Base-by-base conservation (phyloP, 2,329 filamentous ascomycete genomes). In the Amesomyces nigricolor region DNA sequence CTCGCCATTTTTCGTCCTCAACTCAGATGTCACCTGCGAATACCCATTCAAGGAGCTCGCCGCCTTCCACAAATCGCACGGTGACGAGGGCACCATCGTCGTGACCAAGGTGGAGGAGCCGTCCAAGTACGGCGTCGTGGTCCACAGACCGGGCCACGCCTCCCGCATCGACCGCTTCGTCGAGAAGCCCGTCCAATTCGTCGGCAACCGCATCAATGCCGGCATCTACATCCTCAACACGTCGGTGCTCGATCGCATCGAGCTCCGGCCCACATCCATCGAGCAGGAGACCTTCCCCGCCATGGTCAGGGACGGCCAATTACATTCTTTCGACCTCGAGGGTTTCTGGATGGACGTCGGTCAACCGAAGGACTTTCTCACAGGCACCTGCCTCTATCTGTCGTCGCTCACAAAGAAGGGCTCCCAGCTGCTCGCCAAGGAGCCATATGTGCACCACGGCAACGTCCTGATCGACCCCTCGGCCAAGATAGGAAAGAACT, bases 301-400 rank as follows among this genome's bases (percentile, higher is more conserved):
- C 65, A 94, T 97, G 72, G 88, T 88, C 74, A 85, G 81, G 67
- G 92, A 96, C 67, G 90, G 90, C 62, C 83, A 92, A 73, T 78
- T 97, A 61, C 92, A 97, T 80, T 96, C 90, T 1, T 96, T 95
- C 70, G 92, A 97, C 70, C 83, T 97, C 30, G 91, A 96, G 64
- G 91, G 92, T 65, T 97, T 95, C 83, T 97, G 92, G 92, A 97
- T 97, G 92, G 92, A 97, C 66, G 90, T 99, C 62, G 92, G 92
- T 66, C 92, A 99, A 76, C 92, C 92, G 65, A 99, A 97, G 79
- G 92, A 99, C 71, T 99, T 97, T 82, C 79, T 99, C 54, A 90
- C 88, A 19, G 92, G 92, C 61, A 97, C 94, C 59, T 97, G 92
- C 76, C 81, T 99, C 60, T 97, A 96, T 78, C 88, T 99, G 51